Conservation (phyloP, 257 asterid genomes). For the Catharanthus roseus region DNA sequence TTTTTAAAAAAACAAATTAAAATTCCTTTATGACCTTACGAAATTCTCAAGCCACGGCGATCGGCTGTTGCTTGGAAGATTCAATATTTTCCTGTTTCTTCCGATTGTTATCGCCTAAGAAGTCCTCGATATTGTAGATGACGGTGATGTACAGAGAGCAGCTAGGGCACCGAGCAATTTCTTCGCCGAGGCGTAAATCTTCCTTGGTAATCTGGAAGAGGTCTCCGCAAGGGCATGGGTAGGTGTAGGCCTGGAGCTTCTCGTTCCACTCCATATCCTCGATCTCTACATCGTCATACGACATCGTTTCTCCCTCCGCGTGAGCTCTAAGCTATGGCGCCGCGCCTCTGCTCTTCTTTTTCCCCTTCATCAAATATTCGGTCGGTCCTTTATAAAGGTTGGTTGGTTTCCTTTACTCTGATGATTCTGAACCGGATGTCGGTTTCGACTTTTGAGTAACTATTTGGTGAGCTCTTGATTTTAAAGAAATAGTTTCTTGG, state of each 20-base stretch:
- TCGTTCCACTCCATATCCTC: conserved; percentile 99
- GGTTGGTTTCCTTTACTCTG: too few relatives aligned
- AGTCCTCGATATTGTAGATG: conserved; percentile 73
- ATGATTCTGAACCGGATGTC: background rate
- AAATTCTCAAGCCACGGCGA: conserved; percentile 62
- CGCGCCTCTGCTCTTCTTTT: background rate
- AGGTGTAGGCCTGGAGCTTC: conserved; percentile 66
- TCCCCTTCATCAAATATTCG: background rate
- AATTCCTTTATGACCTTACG: background rate
- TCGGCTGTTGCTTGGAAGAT: conserved; percentile 52
- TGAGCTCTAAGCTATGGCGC: background rate
- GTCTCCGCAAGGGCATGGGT: conserved; percentile 97
- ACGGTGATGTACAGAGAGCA: conserved; percentile 88
- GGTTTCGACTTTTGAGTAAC: background rate
- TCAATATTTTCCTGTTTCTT: conserved; percentile 31
- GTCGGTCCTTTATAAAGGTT: too few relatives aligned
- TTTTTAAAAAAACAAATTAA: background rate
- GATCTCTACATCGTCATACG: conserved; percentile 95
- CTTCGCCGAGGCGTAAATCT: conserved; percentile 79
- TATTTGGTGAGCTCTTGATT: background rate
- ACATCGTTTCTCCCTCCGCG: conserved; percentile 37
- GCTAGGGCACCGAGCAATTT: conserved; percentile 91
- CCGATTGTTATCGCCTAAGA: conserved; percentile 30
- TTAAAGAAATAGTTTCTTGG: conserved; percentile 23
- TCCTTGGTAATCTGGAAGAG: conserved; percentile 80